Percentiles rank a stretch among this genome's conserved stretches.
Evolutionary conservation across 208 protist species (phyloP).

Genomic region (Polymyxa betae): DNA sequence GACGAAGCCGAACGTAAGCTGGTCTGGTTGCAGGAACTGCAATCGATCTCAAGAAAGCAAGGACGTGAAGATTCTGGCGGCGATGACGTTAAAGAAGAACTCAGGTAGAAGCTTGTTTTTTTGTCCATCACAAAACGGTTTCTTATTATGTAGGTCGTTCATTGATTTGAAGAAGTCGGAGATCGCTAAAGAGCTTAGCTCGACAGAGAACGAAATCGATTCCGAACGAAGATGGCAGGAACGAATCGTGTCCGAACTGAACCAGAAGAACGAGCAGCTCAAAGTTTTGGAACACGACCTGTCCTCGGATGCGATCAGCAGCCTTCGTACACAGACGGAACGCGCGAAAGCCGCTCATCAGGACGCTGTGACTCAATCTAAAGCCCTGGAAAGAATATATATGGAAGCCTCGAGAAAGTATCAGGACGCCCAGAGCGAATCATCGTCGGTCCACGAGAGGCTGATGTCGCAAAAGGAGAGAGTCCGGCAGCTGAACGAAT

Average conservation of each 20-base stretch:
- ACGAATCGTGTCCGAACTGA: background rate
- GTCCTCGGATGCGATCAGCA: too few relatives aligned
- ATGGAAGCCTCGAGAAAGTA: too few relatives aligned
- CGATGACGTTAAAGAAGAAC: background rate
- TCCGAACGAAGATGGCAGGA: background rate
- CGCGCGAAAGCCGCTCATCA: too few relatives aligned
- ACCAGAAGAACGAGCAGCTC: background rate
- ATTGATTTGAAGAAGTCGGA: background rate
- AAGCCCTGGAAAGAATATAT: too few relatives aligned
- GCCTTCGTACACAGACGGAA: too few relatives aligned
- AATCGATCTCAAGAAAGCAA: background rate
- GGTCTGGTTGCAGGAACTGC: slow-evolving; percentile 15
- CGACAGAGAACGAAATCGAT: background rate
- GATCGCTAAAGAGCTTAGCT: background rate
- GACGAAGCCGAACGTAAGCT: slow-evolving; percentile 12
- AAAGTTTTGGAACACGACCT: too few relatives aligned
- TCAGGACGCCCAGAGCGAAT: too few relatives aligned
- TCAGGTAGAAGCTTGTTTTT: background rate
- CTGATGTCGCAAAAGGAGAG: too few relatives aligned
- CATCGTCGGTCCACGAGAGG: too few relatives aligned
- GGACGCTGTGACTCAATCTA: too few relatives aligned
- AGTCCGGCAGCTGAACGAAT: too few relatives aligned
- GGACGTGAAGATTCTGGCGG: background rate
- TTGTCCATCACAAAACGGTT: background rate
- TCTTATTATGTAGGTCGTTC: background rate